These are phyloP conservation scores for Zymoseptoria pseudotritici DNA, from an alignment of 2,329 filamentous ascomycete genomes.

Conservation along the genomic window DNA sequence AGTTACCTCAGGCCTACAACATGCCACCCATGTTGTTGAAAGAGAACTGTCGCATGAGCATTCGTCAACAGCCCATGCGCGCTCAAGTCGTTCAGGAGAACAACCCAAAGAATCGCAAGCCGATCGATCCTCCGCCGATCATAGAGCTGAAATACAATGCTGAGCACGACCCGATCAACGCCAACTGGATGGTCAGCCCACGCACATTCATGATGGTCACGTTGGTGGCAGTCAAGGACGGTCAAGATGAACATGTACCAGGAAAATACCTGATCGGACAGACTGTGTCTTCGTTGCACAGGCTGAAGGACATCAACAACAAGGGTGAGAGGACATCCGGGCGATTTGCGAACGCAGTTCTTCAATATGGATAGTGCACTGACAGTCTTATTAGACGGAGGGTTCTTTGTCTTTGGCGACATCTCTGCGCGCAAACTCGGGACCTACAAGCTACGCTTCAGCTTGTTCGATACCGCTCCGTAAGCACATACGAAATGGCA, in stretches of 20 bases:
- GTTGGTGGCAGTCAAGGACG: constrained; percentile 34
- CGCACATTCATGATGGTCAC: constrained; percentile 57
- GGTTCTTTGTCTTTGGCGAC: constrained; percentile 88
- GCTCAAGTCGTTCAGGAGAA: constrained; percentile 21
- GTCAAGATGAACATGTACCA: constrained; percentile 9
- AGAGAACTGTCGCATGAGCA: constrained; percentile 9
- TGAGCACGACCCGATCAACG: constrained; percentile 39
- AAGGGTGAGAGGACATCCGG: constrained; percentile 7
- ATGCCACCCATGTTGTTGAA: constrained; percentile 42
- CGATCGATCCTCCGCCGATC: constrained; percentile 81
- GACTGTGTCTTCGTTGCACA: constrained; percentile 71
- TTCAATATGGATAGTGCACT: neutral
- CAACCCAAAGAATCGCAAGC: constrained; percentile 52
- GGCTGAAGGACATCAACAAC: constrained; percentile 57
- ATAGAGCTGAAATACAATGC: constrained; percentile 57
- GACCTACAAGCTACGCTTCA: constrained; percentile 66
- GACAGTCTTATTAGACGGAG: constrained; percentile 52
- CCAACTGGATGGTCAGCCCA: constrained; percentile 56
- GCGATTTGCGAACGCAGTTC: neutral
- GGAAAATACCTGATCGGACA: constrained; percentile 48
- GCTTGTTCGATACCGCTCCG: constrained; percentile 65
- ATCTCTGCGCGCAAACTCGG: constrained; percentile 71
- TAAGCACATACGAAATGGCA: constrained; percentile 29
- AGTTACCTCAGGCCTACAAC: neutral
- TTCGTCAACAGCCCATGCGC: constrained; percentile 17